Evolutionary conservation across 345 rosid genomes (phyloP).

Genomic region (Balakata baccata): DNA sequence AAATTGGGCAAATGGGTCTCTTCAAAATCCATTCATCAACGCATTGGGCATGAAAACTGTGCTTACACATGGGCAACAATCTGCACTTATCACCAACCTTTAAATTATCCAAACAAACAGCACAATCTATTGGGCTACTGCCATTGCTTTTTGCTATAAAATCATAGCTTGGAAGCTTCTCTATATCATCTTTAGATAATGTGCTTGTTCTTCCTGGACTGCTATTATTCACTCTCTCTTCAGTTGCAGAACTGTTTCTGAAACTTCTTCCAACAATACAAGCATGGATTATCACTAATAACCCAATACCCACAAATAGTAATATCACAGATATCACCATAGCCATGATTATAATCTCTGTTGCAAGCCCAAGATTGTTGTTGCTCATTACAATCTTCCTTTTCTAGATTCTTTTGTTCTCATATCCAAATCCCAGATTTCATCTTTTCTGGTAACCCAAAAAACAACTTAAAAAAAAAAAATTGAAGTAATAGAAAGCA

Average conservation of each 20-base stretch:
- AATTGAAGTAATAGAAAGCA: neutral
- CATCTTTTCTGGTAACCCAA: neutral
- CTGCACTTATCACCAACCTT: conserved; percentile 55
- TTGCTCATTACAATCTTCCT: conserved; percentile 18
- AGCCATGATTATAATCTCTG: conserved; percentile 28
- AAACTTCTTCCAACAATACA: conserved; percentile 41
- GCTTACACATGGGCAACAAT: conserved; percentile 45
- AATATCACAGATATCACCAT: conserved; percentile 34
- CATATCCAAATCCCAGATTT: neutral
- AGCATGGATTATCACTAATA: conserved; percentile 39
- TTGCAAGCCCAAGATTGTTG: conserved; percentile 5
- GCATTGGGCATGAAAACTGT: conserved; percentile 55
- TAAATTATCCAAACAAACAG: conserved; percentile 55
- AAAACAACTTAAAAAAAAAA: neutral
- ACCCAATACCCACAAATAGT: conserved; percentile 39
- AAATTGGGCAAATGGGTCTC: conserved; percentile 54
- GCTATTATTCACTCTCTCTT: neutral
- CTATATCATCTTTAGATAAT: conserved; percentile 47
- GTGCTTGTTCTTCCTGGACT: conserved; percentile 10
- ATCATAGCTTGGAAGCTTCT: conserved; percentile 55
- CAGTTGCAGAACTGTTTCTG: conserved; percentile 9
- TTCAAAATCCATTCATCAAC: conserved; percentile 55
- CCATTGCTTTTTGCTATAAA: conserved; percentile 35
- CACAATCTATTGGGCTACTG: conserved; percentile 44
- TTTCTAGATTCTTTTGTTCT: neutral